Percentiles rank a stretch among this genome's conserved stretches.
phyloP scores from a whole-genome alignment of 805 yeast species.

The Teunomyces tritomae region DNA sequence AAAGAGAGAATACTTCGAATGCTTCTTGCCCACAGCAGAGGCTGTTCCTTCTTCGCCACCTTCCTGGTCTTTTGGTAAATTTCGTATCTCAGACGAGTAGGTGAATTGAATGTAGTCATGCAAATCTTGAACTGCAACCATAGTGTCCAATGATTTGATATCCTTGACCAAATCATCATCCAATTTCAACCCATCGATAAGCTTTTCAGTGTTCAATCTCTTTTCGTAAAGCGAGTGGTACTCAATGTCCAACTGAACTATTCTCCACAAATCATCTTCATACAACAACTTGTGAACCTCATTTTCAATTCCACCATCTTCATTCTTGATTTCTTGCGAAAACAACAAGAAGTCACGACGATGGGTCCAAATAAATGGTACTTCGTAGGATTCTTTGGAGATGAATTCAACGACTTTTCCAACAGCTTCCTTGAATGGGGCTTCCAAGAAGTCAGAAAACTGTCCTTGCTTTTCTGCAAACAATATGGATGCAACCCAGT shows the following conservation, averaged over 20 bases:
- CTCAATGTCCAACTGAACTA: conserved; percentile 81
- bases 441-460: conserved; percentile 36
- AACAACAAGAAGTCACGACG: conserved; percentile 82
- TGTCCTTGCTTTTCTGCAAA: conserved; percentile 52
- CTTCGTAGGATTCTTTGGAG: conserved; percentile 77
- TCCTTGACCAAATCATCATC: conserved; percentile 58
- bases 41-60: conserved; percentile 14
- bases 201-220: conserved; percentile 56
- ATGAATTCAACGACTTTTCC: conserved; percentile 68
- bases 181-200: conserved; percentile 51
- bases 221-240: conserved; percentile 82
- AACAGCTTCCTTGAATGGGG: conserved; percentile 67
- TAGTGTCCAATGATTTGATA: conserved; percentile 53
- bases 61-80: conserved; percentile 27
- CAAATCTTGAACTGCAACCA: conserved; percentile 83
- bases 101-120: conserved; percentile 78
- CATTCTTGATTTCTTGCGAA: conserved; percentile 45
- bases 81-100: conserved; percentile 59
- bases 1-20: conserved; percentile 57
- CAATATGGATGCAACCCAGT: conserved; percentile 74
- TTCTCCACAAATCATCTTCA: conserved; percentile 91
- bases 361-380: conserved; percentile 93
- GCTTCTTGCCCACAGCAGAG: conserved; percentile 41
- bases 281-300: conserved; percentile 52
- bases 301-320: conserved; percentile 33